A percentile compares a stretch with the other conserved stretches of the same genome.
Evolutionary conservation across 768 basidiomycete species (phyloP).

Genomic region (Udeniomyces megalosporus): DNA sequence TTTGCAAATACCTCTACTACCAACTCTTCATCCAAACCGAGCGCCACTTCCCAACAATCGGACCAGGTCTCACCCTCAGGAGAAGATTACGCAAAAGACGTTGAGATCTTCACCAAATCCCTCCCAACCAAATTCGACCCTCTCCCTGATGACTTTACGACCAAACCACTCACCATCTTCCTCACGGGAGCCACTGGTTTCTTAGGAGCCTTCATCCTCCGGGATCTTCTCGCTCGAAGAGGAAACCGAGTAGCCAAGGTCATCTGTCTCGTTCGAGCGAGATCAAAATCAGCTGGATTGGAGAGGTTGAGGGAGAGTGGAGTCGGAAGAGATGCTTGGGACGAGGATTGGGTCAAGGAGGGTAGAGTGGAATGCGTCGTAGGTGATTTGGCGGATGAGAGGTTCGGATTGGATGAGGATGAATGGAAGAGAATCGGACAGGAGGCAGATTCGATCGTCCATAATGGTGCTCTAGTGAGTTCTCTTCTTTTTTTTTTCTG

Average conservation of each 20-base stretch:
- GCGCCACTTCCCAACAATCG: slow-evolving; percentile 12
- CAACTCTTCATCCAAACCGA: slow-evolving; percentile 17
- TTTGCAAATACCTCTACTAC: slow-evolving; percentile 32
- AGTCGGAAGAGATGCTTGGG: slow-evolving; percentile 71
- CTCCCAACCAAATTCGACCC: slow-evolving; percentile 48
- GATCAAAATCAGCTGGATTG: slow-evolving; percentile 45
- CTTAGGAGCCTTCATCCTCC: slow-evolving; percentile 80
- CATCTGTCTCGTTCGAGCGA: slow-evolving; percentile 74
- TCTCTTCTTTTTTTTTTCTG: neutral
- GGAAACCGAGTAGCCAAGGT: slow-evolving; percentile 56
- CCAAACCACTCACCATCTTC: slow-evolving; percentile 57
- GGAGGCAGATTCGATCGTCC: slow-evolving; percentile 68
- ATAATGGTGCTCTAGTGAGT: slow-evolving; percentile 90
- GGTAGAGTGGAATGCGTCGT: slow-evolving; percentile 59
- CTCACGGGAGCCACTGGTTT: slow-evolving; percentile 95
- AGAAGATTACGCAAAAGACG: slow-evolving; percentile 67
- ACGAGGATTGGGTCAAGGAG: slow-evolving; percentile 56
- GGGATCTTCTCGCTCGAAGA: slow-evolving; percentile 50
- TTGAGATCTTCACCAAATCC: slow-evolving; percentile 42
- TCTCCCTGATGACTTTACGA: slow-evolving; percentile 42
- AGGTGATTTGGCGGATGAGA: slow-evolving; percentile 63
- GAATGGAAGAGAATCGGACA: slow-evolving; percentile 51
- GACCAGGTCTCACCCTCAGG: slow-evolving; percentile 22
- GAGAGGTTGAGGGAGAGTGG: slow-evolving; percentile 54
- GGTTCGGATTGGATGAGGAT: slow-evolving; percentile 51